These are phyloP conservation scores for Geotrichum candidum DNA, from an alignment of 1,139 yeast genomes.

Conservation along the genomic window DNA sequence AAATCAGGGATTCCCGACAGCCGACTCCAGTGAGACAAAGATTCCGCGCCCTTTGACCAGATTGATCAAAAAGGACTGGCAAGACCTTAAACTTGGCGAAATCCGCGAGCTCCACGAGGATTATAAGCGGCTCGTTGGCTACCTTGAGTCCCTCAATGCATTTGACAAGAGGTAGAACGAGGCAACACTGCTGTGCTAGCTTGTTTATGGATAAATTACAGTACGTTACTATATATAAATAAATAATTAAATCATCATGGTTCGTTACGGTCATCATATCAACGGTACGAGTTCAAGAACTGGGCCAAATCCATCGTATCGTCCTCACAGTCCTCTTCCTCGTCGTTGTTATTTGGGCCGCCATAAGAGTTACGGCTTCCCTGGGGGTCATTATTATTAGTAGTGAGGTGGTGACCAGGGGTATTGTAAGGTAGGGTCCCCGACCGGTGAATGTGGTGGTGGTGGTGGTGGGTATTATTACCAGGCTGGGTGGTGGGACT, in stretches of 20 bases:
- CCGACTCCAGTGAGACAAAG: background rate
- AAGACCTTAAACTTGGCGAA: constrained; percentile 32
- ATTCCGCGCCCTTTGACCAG: constrained; percentile 23
- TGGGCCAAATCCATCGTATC: background rate
- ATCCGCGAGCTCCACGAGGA: constrained; percentile 35
- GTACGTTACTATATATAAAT: background rate
- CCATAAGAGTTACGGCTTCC: background rate
- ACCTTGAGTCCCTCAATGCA: constrained; percentile 28
- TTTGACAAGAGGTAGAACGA: constrained; percentile 24
- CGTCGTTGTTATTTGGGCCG: background rate
- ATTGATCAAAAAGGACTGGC: constrained; percentile 22
- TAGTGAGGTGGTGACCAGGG: background rate
- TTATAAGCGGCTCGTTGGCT: constrained; percentile 34
- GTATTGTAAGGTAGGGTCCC: no score
- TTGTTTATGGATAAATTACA: background rate
- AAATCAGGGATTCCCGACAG: background rate
- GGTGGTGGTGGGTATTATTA: background rate
- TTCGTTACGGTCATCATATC: background rate
- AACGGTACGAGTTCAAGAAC: background rate
- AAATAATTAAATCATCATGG: background rate
- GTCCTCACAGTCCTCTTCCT: background rate
- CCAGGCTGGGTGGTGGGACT: background rate
- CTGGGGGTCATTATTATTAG: background rate
- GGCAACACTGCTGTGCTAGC: background rate
- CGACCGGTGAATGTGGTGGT: no score